A percentile compares a stretch with the other conserved stretches of the same genome.
Evolutionary conservation across 169 alveolate genomes (phyloP).

Genomic region (Cryptosporidium canis): DNA sequence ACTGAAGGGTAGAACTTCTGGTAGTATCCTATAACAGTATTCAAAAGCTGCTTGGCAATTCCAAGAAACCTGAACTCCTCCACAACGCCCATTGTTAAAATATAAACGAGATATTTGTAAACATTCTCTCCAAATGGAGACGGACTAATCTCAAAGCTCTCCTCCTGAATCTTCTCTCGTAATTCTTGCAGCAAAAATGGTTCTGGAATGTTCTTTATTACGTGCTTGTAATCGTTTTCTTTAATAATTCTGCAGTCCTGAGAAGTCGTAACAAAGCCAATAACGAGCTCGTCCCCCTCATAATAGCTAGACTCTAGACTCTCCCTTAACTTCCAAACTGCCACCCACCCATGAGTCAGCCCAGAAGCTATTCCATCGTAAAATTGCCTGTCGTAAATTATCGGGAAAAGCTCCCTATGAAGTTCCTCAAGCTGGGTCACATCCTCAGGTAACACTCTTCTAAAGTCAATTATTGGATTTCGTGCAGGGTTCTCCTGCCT

Average conservation of each 20-base stretch:
- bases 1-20: conserved; percentile 33
- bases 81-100: conserved; percentile 64
- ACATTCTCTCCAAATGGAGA: neutral
- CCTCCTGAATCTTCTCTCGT: conserved; percentile 18
- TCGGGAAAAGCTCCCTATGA: conserved; percentile 62
- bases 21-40: conserved; percentile 38
- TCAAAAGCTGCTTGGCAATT: conserved; percentile 44
- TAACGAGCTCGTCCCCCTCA: neutral
- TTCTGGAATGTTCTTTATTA: conserved; percentile 36
- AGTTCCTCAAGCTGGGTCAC: conserved; percentile 30
- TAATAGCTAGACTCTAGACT: neutral
- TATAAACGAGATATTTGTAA: conserved; percentile 47
- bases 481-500: neutral
- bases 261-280: conserved; percentile 60
- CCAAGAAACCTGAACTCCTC: conserved; percentile 71
- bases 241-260: conserved; percentile 45
- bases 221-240: conserved; percentile 62
- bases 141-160: neutral
- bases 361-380: conserved; percentile 56
- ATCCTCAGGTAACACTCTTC: conserved; percentile 15
- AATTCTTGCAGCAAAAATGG: conserved; percentile 1
- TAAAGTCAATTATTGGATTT: conserved; percentile 41
- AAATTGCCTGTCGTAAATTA: conserved; percentile 48
- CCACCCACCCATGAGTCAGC: conserved; percentile 64
- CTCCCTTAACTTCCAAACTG: conserved; percentile 44